Evolutionary conservation across 1,284 basidiomycete genomes (phyloP).

Genomic region (Trichosporon faecale): DNA sequence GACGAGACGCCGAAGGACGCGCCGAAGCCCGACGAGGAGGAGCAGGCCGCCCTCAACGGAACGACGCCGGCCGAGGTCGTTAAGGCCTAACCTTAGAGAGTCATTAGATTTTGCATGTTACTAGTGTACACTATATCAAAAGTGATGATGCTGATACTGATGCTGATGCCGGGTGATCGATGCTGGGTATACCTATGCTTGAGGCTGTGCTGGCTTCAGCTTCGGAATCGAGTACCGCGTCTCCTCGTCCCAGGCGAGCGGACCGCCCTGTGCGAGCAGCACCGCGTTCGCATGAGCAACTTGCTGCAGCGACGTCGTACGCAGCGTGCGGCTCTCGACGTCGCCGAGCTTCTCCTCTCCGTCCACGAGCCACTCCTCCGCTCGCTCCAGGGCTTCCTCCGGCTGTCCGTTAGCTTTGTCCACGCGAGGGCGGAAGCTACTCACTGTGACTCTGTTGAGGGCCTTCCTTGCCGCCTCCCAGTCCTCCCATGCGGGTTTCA

Average conservation of each 20-base stretch:
- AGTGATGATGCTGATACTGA: neutral
- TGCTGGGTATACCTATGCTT: neutral
- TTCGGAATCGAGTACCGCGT: neutral
- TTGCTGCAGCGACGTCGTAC: neutral
- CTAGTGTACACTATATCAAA: conserved; percentile 8
- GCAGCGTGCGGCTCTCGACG: conserved; percentile 2
- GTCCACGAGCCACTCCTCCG: neutral
- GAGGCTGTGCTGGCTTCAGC: neutral
- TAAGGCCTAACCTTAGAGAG: neutral
- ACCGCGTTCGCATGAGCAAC: neutral
- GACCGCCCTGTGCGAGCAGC: neutral
- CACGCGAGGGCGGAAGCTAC: neutral
- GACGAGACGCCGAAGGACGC: neutral
- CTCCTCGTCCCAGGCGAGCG: conserved; percentile 2
- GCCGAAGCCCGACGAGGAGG: neutral
- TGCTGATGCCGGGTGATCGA: neutral
- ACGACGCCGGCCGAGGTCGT: neutral
- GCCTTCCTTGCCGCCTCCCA: conserved; percentile 13
- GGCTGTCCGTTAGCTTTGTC: neutral
- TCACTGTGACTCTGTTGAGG: neutral
- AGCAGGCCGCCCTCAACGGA: neutral
- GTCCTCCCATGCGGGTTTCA: neutral
- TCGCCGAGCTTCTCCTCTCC: conserved; percentile 2
- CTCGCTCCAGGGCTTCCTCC: neutral
- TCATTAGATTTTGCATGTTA: conserved; percentile 9